These are phyloP conservation scores for Sarocladiaceae sp. DNA, from an alignment of 2,329 filamentous ascomycete species.

Conservation along the genomic window DNA sequence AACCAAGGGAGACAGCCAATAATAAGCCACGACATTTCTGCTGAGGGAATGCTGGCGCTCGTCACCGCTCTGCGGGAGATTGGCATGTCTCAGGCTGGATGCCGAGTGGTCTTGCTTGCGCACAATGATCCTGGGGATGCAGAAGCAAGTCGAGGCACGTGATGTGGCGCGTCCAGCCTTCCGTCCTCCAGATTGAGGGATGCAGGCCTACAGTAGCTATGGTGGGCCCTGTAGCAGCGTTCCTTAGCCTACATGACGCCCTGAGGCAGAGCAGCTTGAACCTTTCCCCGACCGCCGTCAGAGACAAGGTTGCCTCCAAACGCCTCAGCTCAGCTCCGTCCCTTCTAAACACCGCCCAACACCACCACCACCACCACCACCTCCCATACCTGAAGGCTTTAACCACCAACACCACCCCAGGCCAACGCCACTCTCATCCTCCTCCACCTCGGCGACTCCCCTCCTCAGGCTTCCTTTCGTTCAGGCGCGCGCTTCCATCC, in stretches of 20 bases:
- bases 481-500: constrained; percentile 3
- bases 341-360: no score
- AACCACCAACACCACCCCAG: constrained; percentile 1
- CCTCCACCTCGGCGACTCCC: constrained; percentile 8
- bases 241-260: no score
- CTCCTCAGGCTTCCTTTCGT: no score
- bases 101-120: neutral
- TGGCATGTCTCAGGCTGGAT: neutral
- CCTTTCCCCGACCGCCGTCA: constrained; percentile 5
- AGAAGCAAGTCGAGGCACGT: constrained; percentile 6
- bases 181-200: neutral
- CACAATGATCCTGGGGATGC: neutral
- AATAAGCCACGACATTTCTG: no score
- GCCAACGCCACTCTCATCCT: constrained; percentile 4
- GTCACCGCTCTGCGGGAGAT: neutral
- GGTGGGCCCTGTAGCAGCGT: no score
- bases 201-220: no score
- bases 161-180: neutral
- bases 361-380: constrained; percentile 1
- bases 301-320: constrained; percentile 9
- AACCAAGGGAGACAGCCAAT: no score
- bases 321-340: constrained; percentile 8
- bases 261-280: neutral
- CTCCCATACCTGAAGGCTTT: no score
- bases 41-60: neutral